A percentile compares a stretch with the other conserved stretches of the same genome.
These are phyloP conservation scores for Cetradonia linearis DNA, from an alignment of 495 filamentous ascomycete genomes.

Conservation along the genomic window DNA sequence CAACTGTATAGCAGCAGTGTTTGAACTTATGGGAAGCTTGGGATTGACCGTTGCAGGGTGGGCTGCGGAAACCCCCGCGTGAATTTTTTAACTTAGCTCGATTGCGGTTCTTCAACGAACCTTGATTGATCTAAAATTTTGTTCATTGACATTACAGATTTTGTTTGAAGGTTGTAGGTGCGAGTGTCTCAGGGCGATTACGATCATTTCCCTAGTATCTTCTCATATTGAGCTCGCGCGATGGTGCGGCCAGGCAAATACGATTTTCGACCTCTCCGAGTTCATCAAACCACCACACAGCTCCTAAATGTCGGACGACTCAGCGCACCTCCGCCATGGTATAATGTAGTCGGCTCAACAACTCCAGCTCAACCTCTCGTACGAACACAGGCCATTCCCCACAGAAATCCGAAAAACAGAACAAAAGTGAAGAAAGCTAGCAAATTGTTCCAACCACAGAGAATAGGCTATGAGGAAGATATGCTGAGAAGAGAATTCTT, in stretches of 20 bases:
- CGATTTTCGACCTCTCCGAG: conserved; percentile 62
- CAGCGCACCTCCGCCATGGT: conserved; percentile 58
- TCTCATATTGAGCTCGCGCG: not conserved
- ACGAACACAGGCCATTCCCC: conserved; percentile 55
- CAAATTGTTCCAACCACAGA: conserved; percentile 67
- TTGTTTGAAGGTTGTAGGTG: not conserved
- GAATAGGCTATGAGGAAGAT: conserved; percentile 79
- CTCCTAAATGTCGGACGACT: conserved; percentile 44
- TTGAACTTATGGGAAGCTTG: not conserved
- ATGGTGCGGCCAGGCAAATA: conserved; percentile 49
- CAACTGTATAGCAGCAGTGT: not conserved
- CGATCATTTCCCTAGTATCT: not conserved
- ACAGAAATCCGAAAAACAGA: conserved; percentile 46
- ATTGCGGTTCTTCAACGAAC: not conserved
- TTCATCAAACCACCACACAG: conserved; percentile 54
- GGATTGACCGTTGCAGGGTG: not conserved
- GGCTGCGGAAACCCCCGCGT: not conserved
- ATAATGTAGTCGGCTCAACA: conserved; percentile 57
- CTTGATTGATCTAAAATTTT: not conserved
- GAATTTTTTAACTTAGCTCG: too few species aligned
- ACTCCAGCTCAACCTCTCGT: conserved; percentile 72
- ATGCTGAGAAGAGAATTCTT: conserved; percentile 70
- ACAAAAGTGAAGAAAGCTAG: conserved; percentile 53
- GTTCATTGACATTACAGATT: not conserved
- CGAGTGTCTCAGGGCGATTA: not conserved